Base-by-base conservation (phyloP, 2,329 filamentous ascomycete species). In the Mycosphaerella arachidis region DNA sequence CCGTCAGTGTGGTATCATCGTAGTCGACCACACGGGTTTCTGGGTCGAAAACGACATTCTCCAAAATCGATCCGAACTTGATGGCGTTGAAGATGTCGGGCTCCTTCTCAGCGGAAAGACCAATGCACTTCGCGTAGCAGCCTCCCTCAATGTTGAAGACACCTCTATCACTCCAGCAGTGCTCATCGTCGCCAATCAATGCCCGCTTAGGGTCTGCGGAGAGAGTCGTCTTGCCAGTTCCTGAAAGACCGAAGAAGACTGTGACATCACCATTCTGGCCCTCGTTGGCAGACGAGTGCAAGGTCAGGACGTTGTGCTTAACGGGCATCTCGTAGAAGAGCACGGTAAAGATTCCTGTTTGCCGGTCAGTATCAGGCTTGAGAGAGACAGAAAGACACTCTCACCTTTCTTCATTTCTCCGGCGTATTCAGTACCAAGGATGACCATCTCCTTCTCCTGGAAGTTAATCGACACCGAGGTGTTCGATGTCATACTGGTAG, bases 301-400 rank as follows among this genome's bases (percentile, higher is more conserved):
- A 88, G 45, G 94, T 99, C 68, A 99, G 82, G 71, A 99, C 93
- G 78, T 97, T 95, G 86, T 99, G 94, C 87, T 97, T 97, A 75
- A 99, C 91, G 63, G 94, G 94, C 92, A 97, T 99, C 84, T 99
- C 94, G 83, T 97, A 99, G 86, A 96, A 99, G 76, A 99, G 87
- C 54, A 99, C 92, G 52, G 94, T 99, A 85, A 99, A 99, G 78
- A 99, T 86, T 71, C 94, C 92, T 58, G 37, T 16, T 51, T 31
- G 18, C 24, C 60, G n/a, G 52, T 65, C 48, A 66, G 63, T 58
- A 12, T 56, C 30, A 31, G 29, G 18, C 24, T 31, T 57, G 30
- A 27, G 30, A 31, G 55, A n/a, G 30, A 55, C 43, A 29, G 51
- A 12, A 58, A 40, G 51, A 24, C 8, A 56, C 18, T 16, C 45